Percentiles rank a stretch among this genome's conserved stretches.
Conservation (phyloP, 768 basidiomycete species). For the Naematelia encephala region DNA sequence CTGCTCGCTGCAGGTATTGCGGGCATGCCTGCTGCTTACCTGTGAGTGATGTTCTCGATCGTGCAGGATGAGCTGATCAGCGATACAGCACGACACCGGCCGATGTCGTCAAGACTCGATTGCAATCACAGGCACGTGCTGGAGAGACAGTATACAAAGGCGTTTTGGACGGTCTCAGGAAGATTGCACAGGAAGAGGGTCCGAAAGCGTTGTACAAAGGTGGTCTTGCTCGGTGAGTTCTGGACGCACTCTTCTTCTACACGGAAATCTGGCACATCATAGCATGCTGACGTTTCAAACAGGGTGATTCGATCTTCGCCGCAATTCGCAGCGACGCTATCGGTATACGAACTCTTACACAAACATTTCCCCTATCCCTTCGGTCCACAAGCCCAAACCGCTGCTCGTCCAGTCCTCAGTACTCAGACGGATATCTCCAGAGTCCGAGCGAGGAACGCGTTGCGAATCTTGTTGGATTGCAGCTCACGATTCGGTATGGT, state of each 20-base stretch:
- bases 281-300: background rate
- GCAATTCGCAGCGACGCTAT: slow-evolving; percentile 72
- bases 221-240: slow-evolving; percentile 31
- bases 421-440: slow-evolving; percentile 77
- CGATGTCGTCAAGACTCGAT: slow-evolving; percentile 96
- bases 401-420: slow-evolving; percentile 67
- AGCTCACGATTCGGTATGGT: slow-evolving; percentile 46
- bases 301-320: slow-evolving; percentile 46
- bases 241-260: background rate
- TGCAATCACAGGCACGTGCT: slow-evolving; percentile 87
- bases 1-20: slow-evolving; percentile 66
- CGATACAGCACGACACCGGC: slow-evolving; percentile 25
- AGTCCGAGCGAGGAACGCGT: slow-evolving; percentile 87
- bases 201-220: slow-evolving; percentile 55
- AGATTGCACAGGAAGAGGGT: slow-evolving; percentile 68
- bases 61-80: no score
- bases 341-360: slow-evolving; percentile 40
- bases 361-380: slow-evolving; percentile 64
- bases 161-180: slow-evolving; percentile 77
- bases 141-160: slow-evolving; percentile 93
- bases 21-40: slow-evolving; percentile 87
- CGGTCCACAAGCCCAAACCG: slow-evolving; percentile 54
- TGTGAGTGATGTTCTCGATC: slow-evolving; percentile 45
- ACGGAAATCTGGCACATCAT: no score
- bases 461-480: slow-evolving; percentile 58